Base-by-base conservation (phyloP, 2,329 filamentous ascomycete species). In the Grosmannia penicillata region DNA sequence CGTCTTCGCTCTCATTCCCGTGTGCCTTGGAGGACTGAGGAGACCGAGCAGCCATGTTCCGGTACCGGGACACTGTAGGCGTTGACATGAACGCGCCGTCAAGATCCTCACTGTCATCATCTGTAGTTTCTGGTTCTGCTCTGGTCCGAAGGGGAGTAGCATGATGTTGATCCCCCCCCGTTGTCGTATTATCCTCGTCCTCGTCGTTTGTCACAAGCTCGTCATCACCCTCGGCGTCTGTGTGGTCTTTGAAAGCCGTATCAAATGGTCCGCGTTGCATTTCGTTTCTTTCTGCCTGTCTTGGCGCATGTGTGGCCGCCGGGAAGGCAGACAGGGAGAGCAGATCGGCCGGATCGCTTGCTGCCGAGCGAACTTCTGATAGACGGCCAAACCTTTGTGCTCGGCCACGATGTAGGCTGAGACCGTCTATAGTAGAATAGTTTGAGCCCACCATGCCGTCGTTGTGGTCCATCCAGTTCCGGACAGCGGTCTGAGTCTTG, bases 141-240 rank as follows among this genome's bases (percentile, higher is more conserved):
- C 35, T 29, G 3, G 3, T 21, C 13, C 18, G n/a, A n/a, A 34
- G 29, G 2, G 35, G 37, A 3, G 45, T 43, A 3, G 38, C 13
- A 8, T 8, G 23, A 6, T n/a, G 38, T 2, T 27, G 36, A 4
- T 40, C 41, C 11, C 42, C 42, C 3, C 42, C 41, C 17, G 39
- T 44, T 3, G 46, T 45, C 15, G 38, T 45, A 3, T 41, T 35
- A 6, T 45, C 46, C 39, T 73, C 71, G 30, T 78, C 75, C 40
- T 87, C 81, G 40, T 85, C 82, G 40, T 86, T 82, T 4, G 82
- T 87, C 11, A 82, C 70, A n/a, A 87, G 63, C 55, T 95, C 87
- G 49, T 94, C 87, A 50, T 95, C 87, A 1, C 85, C 84, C 52
- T 93, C 85, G 7, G 78, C 83, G 50, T 91, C 84, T 0, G 82